Conservation (phyloP, 1,284 basidiomycete species). For the Trichosporon coremiiforme region DNA sequence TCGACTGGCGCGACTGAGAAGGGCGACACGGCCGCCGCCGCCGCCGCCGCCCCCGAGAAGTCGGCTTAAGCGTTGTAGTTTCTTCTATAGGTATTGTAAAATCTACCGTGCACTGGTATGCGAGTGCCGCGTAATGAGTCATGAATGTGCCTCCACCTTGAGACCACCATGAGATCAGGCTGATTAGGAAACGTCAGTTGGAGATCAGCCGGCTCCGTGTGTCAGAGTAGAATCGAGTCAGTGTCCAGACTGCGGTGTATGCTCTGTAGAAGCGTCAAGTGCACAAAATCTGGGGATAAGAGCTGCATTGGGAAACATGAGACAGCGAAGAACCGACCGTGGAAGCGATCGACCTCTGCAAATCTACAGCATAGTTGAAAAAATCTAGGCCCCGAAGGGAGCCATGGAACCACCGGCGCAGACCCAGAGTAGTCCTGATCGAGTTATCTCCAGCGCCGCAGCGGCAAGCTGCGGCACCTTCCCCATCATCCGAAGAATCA, state of each 20-base stretch:
- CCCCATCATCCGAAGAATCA: neutral
- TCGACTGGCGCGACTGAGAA: conserved; percentile 21
- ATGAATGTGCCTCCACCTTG: neutral
- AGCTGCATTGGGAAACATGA: neutral
- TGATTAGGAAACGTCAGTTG: neutral
- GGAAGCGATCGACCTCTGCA: neutral
- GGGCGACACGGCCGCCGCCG: neutral
- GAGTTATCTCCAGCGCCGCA: conserved; percentile 50
- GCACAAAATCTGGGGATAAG: neutral
- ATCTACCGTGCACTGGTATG: conserved; percentile 5
- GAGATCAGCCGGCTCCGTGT: neutral
- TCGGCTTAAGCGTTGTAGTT: neutral
- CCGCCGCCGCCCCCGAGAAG: neutral
- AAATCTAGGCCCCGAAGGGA: conserved; percentile 53
- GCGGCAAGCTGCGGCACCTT: neutral
- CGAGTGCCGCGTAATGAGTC: conserved; percentile 1
- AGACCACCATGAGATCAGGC: neutral
- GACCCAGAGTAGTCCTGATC: conserved; percentile 60
- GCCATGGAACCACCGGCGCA: conserved; percentile 47
- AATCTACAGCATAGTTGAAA: conserved; percentile 21
- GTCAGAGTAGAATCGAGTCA: neutral
- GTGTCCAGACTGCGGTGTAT: too few relatives aligned
- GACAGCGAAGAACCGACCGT: neutral
- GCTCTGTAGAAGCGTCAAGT: too few relatives aligned
- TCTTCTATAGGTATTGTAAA: conserved; percentile 15